Conservation (phyloP, 2,329 filamentous ascomycete species). For the Penicillium italicum region DNA sequence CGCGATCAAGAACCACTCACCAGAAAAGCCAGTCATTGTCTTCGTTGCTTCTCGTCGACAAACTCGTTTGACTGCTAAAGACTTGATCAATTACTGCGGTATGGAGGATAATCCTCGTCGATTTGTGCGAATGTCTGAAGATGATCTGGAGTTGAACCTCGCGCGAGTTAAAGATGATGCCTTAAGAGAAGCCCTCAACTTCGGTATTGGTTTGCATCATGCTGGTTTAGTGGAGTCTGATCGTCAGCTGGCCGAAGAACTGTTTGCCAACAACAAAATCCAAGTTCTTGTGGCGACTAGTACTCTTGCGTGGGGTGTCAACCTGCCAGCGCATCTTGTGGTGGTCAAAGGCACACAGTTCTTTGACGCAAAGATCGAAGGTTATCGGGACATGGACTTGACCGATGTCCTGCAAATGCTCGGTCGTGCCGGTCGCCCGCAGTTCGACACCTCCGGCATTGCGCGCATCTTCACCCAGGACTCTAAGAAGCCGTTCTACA, state of each 20-base stretch:
- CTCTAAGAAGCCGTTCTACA: slow-evolving; percentile 98
- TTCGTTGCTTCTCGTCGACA: slow-evolving; percentile 95
- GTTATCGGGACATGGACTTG: slow-evolving; percentile 97
- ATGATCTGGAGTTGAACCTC: slow-evolving; percentile 86
- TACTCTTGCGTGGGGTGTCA: slow-evolving; percentile 97
- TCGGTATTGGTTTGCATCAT: slow-evolving; percentile 95
- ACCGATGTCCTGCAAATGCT: slow-evolving; percentile 98
- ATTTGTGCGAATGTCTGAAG: slow-evolving; percentile 91
- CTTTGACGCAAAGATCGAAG: slow-evolving; percentile 96
- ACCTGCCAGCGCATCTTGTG: slow-evolving; percentile 91
- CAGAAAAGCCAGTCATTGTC: slow-evolving; percentile 94
- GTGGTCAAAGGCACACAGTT: slow-evolving; percentile 98
- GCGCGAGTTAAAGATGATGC: slow-evolving; percentile 88
- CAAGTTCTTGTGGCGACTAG: slow-evolving; percentile 94
- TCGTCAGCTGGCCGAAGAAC: slow-evolving; percentile 83
- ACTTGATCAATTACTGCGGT: slow-evolving; percentile 93
- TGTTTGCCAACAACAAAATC: slow-evolving; percentile 97
- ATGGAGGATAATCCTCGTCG: slow-evolving; percentile 97
- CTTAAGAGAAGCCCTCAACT: slow-evolving; percentile 87
- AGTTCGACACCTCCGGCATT: slow-evolving; percentile 94
- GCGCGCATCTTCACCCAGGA: slow-evolving; percentile 97
- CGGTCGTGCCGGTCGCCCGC: slow-evolving; percentile 87
- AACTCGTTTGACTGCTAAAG: slow-evolving; percentile 90
- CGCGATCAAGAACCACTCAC: slow-evolving; percentile 93
- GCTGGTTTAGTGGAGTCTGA: slow-evolving; percentile 95